These are phyloP conservation scores for Cercospora nicotianae DNA, from an alignment of 2,329 filamentous ascomycete species.

Conservation along the genomic window DNA sequence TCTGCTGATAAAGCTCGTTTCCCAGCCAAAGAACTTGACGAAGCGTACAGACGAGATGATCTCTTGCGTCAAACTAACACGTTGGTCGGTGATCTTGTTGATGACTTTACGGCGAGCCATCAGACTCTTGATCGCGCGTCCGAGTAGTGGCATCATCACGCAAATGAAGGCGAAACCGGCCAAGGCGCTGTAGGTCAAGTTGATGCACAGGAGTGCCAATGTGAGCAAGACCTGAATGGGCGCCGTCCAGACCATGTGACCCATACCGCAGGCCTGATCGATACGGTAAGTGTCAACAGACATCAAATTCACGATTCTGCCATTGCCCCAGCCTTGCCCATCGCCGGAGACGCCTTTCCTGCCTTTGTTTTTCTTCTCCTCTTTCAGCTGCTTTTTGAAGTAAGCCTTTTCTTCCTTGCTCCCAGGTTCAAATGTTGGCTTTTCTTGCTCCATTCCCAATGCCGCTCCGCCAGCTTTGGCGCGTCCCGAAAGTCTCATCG, in stretches of 20 bases:
- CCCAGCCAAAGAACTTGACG: conserved; percentile 97
- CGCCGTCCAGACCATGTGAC: conserved; percentile 88
- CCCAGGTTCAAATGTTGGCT: conserved; percentile 47
- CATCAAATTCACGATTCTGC: conserved; percentile 89
- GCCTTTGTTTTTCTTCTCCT: conserved; percentile 44
- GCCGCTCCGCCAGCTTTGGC: conserved; percentile 78
- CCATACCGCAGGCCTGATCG: conserved; percentile 82
- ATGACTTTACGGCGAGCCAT: conserved; percentile 75
- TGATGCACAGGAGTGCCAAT: conserved; percentile 76
- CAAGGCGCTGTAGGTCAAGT: conserved; percentile 85
- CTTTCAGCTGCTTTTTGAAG: conserved; percentile 47
- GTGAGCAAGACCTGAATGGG: conserved; percentile 78
- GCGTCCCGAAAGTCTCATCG: conserved; percentile 82
- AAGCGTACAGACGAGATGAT: conserved; percentile 89
- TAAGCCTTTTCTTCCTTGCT: conserved; percentile 54
- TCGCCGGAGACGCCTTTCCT: conserved; percentile 61
- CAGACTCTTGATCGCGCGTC: conserved; percentile 71
- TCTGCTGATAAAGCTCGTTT: conserved; percentile 77
- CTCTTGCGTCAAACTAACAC: conserved; percentile 88
- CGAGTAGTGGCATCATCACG: conserved; percentile 74
- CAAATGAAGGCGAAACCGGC: conserved; percentile 83
- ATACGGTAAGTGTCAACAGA: conserved; percentile 92
- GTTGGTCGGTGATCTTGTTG: conserved; percentile 91
- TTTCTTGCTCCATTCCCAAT: conserved; percentile 37
- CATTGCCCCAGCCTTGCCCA: conserved; percentile 85